phyloP scores from a whole-genome alignment of 139 green algal species.

The Raphidocelis subcapitata region DNA sequence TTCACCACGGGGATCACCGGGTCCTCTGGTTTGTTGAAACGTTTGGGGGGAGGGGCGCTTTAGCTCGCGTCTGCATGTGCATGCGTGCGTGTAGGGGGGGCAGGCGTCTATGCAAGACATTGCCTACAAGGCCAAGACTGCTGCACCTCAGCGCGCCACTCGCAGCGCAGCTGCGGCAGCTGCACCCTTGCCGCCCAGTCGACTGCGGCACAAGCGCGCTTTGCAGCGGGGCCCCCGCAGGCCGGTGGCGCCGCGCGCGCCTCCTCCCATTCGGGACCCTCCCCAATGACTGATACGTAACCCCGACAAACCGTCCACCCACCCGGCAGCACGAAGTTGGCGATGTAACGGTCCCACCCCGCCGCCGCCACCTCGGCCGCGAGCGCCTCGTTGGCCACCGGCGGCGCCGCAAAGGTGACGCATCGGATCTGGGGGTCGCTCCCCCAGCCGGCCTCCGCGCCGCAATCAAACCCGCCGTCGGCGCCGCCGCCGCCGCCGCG shows the following conservation, averaged over 20 bases:
- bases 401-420: conserved; percentile 27
- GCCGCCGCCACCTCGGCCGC: conserved; percentile 18
- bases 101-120: too few species aligned
- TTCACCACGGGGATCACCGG: conserved; percentile 32
- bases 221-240: background rate
- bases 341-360: conserved; percentile 29
- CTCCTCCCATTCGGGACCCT: background rate
- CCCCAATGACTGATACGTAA: background rate
- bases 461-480: too few species aligned
- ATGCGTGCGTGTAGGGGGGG: too few species aligned
- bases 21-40: conserved; percentile 10
- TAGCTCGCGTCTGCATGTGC: too few species aligned
- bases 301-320: background rate
- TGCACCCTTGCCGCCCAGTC: too few species aligned
- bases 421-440: conserved; percentile 19
- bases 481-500: too few species aligned
- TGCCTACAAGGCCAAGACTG: too few species aligned
- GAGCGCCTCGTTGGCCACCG: conserved; percentile 17
- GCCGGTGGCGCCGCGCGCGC: background rate
- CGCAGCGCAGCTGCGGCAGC: too few species aligned
- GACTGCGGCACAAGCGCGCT: too few species aligned
- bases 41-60: too few species aligned
- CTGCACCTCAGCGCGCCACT: too few species aligned
- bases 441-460: background rate
- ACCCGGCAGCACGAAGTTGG: conserved; percentile 28